A percentile compares a stretch with the other conserved stretches of the same genome.
Conservation (phyloP, 768 basidiomycete species). For the Porphyrellus cyaneotinctus region DNA sequence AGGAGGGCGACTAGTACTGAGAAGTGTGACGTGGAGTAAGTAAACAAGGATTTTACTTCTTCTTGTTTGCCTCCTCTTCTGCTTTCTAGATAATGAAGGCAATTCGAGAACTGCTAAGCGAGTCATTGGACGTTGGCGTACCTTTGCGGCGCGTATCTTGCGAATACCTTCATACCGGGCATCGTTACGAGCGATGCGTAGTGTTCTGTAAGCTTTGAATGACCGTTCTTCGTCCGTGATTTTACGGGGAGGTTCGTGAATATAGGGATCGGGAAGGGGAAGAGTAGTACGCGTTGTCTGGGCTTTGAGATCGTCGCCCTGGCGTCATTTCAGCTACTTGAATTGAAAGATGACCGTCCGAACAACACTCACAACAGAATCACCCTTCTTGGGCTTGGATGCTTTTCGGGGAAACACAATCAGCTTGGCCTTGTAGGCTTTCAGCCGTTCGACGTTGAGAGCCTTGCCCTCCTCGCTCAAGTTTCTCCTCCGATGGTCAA, state of each 20-base stretch:
- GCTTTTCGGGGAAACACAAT: constrained; percentile 97
- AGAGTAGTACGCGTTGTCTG: constrained; percentile 64
- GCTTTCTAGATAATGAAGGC: constrained; percentile 53
- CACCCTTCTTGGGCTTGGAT: constrained; percentile 93
- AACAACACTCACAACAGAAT: constrained; percentile 68
- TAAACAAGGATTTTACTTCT: constrained; percentile 55
- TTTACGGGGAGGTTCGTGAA: constrained; percentile 83
- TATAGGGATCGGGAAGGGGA: constrained; percentile 63
- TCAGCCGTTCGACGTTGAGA: constrained; percentile 89
- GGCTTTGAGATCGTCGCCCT: constrained; percentile 83
- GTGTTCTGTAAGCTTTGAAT: constrained; percentile 84
- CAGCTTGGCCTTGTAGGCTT: constrained; percentile 88
- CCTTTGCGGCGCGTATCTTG: constrained; percentile 84
- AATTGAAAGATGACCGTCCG: neutral
- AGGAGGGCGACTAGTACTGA: constrained; percentile 15
- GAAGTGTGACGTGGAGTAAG: constrained; percentile 20
- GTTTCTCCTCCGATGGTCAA: constrained; percentile 96
- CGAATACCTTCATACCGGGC: constrained; percentile 83
- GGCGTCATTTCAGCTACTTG: constrained; percentile 8
- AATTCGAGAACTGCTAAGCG: constrained; percentile 13
- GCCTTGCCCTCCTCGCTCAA: constrained; percentile 95
- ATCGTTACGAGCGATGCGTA: constrained; percentile 79
- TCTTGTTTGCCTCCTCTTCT: constrained; percentile 90
- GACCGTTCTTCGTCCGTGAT: constrained; percentile 88
- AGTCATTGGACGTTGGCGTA: constrained; percentile 34